Evolutionary conservation across 805 yeast species (phyloP), one percentile per base, ranked within the genome.

Genomic region (Yarrowia sp.): DNA sequence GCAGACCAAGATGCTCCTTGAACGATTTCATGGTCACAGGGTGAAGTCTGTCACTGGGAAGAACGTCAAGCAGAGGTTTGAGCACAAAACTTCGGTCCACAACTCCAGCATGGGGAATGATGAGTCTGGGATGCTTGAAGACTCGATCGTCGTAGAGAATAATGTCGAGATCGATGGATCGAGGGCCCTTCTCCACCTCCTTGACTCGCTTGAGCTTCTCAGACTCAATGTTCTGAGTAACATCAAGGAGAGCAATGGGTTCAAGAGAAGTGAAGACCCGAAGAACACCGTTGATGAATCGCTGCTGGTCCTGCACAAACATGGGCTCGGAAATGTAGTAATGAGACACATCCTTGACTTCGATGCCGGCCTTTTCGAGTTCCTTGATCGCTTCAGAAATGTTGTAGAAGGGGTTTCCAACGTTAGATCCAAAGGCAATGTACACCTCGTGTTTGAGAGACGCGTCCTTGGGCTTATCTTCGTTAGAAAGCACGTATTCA

Each of bases 271-370:
- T 93, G n/a, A 77, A 69, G 15, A 90, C 80, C 70, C 88, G 85
- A 15, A 91, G 74, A 3, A 87, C 96, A 2, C 98, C 98, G 76
- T 95, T 95, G 72, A 87, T 79, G 74, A 95, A 95, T 72, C 86
- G 87, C 2, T 86, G 83, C 78, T 95, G 99, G 68, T 92, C 90
- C 42, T 83, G 77, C 70, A 83, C 86, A 76, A 92, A 95, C 98
- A 95, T 94, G 46, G 99, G 98, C 72, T 88, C 91, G 20, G 97
- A 91, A 69, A 89, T 86, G 76, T 91, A 95, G 67, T 94, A 78
- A 0, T 96, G 86, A 0, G 98, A 93, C 0, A 94, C 85, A 2
- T 84, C 80, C 2, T 81, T 69, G 0, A 95, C 84, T 13, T 76
- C 71, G 19, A 90, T 80, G 0, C 79, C 79, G 1, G 79, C 73